Evolutionary conservation across 169 alveolate species (phyloP), one percentile per base, ranked within the genome.

Genomic region (Plasmodium chabaudi): DNA sequence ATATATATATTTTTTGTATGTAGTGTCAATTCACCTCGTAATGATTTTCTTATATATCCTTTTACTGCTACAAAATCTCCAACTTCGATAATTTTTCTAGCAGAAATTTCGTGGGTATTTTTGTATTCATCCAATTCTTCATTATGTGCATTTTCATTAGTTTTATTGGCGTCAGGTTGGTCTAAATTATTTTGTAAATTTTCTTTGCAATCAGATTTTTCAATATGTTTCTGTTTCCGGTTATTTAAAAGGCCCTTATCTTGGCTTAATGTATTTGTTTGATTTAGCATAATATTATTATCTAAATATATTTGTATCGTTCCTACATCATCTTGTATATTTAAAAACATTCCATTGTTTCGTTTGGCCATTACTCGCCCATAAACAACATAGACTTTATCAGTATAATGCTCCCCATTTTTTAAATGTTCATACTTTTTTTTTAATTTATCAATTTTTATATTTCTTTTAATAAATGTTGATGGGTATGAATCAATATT

Each of bases 261-360:
- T 9, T 39, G 57, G 2, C 47, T 65, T 60, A n/a, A 23, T 17
- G 17, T 21, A 39, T 61, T 55, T 15, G 21, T 47, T n/a, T 61
- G 39, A n/a, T 61, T 84, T 12, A 9, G 5, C 19, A 42, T 1
- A 21, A 82, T 10, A 64, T 74, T 25, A 39, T 56, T 68, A 72
- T 88, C 88, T 25, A 61, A 2, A 73, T 74, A 87, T 27, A 87
- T 64, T 77, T 87, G 92, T 55, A 87, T 34, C 13, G 21, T 57
- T 23, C 49, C 93, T 17, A 19, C 42, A 51, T 69, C 92, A 68
- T 75, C 72, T 70, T 65, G 82, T 13, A 91, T 39, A 44, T 91
- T 90, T 23, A 91, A 47, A 63, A 91, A 91, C 91, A 74, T 72
- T 49, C 94, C 94, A 17, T 82, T 74, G 42, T 91, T 91, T 27